A percentile compares a stretch with the other conserved stretches of the same genome.
These are phyloP conservation scores for Rhizopogon vinicolor DNA, from an alignment of 768 basidiomycete species.

Conservation along the genomic window DNA sequence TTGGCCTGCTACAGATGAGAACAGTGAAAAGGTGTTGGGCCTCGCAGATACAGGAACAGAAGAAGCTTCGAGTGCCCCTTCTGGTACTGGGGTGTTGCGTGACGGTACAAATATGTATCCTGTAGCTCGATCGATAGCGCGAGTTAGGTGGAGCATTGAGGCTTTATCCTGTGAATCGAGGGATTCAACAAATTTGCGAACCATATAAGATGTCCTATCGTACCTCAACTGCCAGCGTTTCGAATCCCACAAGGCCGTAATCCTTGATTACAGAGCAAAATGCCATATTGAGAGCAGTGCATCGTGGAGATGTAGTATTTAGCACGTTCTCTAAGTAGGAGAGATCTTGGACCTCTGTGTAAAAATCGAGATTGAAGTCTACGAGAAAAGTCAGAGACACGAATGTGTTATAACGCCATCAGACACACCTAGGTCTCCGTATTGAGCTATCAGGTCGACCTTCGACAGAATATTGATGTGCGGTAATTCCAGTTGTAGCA, in stretches of 20 bases:
- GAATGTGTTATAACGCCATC: neutral
- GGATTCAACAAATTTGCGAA: neutral
- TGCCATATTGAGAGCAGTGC: constrained; percentile 77
- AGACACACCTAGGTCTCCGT: constrained; percentile 82
- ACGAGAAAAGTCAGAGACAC: neutral
- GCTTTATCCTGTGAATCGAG: constrained; percentile 67
- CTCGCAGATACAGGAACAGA: constrained; percentile 35
- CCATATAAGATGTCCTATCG: constrained; percentile 12
- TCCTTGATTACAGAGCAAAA: constrained; percentile 94
- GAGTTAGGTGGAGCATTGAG: constrained; percentile 88
- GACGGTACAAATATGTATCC: constrained; percentile 87
- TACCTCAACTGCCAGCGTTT: constrained; percentile 95
- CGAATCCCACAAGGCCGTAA: constrained; percentile 89
- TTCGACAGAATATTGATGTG: constrained; percentile 98
- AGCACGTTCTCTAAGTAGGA: constrained; percentile 81
- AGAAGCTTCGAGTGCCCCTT: constrained; percentile 26
- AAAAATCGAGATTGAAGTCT: constrained; percentile 98
- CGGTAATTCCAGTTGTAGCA: constrained; percentile 98
- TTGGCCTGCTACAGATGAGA: constrained; percentile 59
- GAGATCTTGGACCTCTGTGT: constrained; percentile 96
- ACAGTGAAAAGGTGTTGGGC: constrained; percentile 64
- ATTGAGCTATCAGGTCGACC: constrained; percentile 83
- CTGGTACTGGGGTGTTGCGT: constrained; percentile 24
- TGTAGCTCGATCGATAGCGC: constrained; percentile 83
- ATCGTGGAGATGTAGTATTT: constrained; percentile 60